Percentiles rank a stretch among this genome's conserved stretches.
Conservation (phyloP, 2,329 filamentous ascomycete species). For the Trematosphaeria pertusa region DNA sequence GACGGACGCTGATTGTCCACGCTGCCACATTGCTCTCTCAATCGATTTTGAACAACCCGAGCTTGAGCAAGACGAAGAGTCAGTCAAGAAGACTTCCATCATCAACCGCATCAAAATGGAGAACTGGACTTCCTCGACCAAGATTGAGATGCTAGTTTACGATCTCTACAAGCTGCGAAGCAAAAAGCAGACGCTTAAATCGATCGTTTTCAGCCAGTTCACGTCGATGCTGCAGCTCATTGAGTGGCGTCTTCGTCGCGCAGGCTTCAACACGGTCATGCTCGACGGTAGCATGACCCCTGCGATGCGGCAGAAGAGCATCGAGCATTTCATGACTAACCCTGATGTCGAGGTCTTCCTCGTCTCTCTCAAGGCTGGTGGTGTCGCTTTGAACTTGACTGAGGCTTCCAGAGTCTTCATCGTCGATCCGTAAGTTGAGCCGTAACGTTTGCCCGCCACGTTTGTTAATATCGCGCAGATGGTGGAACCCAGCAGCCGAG, state of each 20-base stretch:
- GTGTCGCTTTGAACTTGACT: conserved; percentile 92
- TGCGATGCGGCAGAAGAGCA: conserved; percentile 88
- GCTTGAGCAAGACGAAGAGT: conserved; percentile 86
- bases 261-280: conserved; percentile 99
- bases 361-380: conserved; percentile 93
- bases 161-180: conserved; percentile 91
- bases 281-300: conserved; percentile 97
- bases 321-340: conserved; percentile 96
- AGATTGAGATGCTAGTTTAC: conserved; percentile 95
- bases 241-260: conserved; percentile 93
- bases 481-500: conserved; percentile 99
- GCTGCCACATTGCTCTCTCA: conserved; percentile 85
- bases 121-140: conserved; percentile 97
- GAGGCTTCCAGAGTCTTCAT: conserved; percentile 96
- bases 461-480: conserved; percentile 63
- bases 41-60: conserved; percentile 96
- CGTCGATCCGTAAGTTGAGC: conserved; percentile 91
- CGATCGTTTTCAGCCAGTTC: conserved; percentile 97
- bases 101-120: conserved; percentile 99
- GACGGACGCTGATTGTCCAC: conserved; percentile 75
- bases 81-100: conserved; percentile 94
- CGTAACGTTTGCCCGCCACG: too few relatives aligned
- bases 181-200: conserved; percentile 92
- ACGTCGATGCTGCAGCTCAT: conserved; percentile 97
- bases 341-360: conserved; percentile 94